A percentile compares a stretch with the other conserved stretches of the same genome.
Conservation (phyloP, 805 yeast genomes). For the Candida boleticola region DNA sequence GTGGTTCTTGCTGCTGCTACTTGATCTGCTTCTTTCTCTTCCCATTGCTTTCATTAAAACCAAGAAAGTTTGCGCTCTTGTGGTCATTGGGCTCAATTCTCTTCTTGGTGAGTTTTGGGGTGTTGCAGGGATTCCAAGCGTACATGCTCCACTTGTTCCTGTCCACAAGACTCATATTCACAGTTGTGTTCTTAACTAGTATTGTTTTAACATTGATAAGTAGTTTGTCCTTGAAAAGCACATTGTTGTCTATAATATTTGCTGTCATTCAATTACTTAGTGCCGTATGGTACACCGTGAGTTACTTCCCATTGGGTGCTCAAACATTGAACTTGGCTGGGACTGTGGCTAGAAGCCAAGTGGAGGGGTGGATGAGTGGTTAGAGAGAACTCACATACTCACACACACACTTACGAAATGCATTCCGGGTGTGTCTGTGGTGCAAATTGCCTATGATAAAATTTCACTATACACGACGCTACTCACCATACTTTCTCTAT, state of each 20-base stretch:
- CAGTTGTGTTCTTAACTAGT: constrained; percentile 36
- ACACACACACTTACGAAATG: no score
- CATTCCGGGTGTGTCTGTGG: no score
- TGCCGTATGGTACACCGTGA: constrained; percentile 46
- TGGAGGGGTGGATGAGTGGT: constrained; percentile 40
- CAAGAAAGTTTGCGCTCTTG: constrained; percentile 44
- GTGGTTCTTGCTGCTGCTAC: constrained; percentile 41
- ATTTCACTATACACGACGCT: no score
- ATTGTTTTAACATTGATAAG: constrained; percentile 39
- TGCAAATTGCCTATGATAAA: no score
- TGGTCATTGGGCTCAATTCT: constrained; percentile 48
- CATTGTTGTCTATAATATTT: constrained; percentile 38
- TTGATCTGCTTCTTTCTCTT: constrained; percentile 41
- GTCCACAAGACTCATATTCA: constrained; percentile 40
- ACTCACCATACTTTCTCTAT: no score
- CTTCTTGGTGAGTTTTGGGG: constrained; percentile 46
- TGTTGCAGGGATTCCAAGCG: constrained; percentile 40
- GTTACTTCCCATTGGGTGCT: constrained; percentile 47
- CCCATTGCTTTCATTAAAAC: constrained; percentile 42
- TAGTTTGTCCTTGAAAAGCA: constrained; percentile 35
- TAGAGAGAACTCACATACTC: no score
- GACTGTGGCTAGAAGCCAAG: constrained; percentile 43
- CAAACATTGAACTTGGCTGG: constrained; percentile 44
- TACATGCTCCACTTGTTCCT: constrained; percentile 41
- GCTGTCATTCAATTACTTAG: constrained; percentile 39